Evolutionary conservation across 108 stramenopile genomes (phyloP).

Genomic region (Pseudonitzschia delicatissima): DNA sequence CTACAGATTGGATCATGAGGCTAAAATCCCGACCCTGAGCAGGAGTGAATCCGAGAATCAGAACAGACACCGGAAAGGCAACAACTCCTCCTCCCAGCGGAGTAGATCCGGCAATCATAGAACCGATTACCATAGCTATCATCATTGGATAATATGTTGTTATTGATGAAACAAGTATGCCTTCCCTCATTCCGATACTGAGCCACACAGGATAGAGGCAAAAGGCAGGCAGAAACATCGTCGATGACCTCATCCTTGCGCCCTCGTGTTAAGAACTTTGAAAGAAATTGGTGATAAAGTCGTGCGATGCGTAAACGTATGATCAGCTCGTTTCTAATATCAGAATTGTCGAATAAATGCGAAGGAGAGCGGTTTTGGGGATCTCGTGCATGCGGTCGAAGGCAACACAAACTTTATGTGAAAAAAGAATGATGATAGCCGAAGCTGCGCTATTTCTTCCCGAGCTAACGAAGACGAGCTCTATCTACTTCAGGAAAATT

Average conservation of each 20-base stretch:
- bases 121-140: slow-evolving; percentile 24
- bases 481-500: too few relatives aligned
- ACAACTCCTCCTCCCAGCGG: slow-evolving; percentile 20
- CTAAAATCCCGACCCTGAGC: slow-evolving; percentile 25
- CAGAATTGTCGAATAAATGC: too few relatives aligned
- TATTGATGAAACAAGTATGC: background rate
- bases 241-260: background rate
- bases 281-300: too few relatives aligned
- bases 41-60: slow-evolving; percentile 17
- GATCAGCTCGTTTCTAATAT: too few relatives aligned
- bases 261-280: too few relatives aligned
- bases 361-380: too few relatives aligned
- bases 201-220: slow-evolving; percentile 1
- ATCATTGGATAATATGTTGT: slow-evolving; percentile 15
- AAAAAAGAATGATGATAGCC: too few relatives aligned
- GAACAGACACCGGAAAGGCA: slow-evolving; percentile 26
- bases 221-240: background rate
- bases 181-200: background rate
- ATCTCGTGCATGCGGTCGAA: too few relatives aligned
- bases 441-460: too few relatives aligned
- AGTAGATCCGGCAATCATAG: slow-evolving; percentile 8
- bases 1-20: slow-evolving; percentile 20
- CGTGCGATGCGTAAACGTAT: too few relatives aligned
- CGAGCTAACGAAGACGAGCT: too few relatives aligned
- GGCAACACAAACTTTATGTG: too few relatives aligned